These are phyloP conservation scores for Crithidia sp. DNA, from an alignment of 208 protist genomes.

Conservation along the genomic window DNA sequence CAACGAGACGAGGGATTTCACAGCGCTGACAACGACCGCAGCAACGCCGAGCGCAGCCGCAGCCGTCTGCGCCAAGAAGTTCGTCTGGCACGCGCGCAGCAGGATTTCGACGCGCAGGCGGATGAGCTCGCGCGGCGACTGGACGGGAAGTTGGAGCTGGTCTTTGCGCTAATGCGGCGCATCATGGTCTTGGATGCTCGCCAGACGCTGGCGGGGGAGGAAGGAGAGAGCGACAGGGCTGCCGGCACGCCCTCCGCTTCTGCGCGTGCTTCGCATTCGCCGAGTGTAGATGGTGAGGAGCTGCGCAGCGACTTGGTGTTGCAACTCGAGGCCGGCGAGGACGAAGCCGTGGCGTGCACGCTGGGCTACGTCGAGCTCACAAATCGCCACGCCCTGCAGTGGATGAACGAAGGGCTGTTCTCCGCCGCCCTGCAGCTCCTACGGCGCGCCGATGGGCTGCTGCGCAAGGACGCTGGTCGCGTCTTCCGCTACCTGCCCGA, in stretches of 20 bases:
- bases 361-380: constrained; percentile 28
- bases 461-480: constrained; percentile 46
- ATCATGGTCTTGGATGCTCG: constrained; percentile 35
- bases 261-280: too few relatives aligned
- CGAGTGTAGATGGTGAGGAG: too few relatives aligned
- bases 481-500: constrained; percentile 48
- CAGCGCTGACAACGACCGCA: not conserved
- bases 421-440: constrained; percentile 65
- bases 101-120: constrained; percentile 24
- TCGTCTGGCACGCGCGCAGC: constrained; percentile 25
- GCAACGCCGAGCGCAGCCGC: not conserved
- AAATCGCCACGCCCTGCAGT: constrained; percentile 52
- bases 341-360: constrained; percentile 15
- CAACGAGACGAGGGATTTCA: not conserved
- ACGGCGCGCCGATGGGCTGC: constrained; percentile 39
- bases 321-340: constrained; percentile 28
- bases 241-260: not conserved
- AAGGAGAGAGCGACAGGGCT: not conserved
- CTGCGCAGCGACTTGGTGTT: constrained; percentile 19
- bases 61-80: constrained; percentile 27
- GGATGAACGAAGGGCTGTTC: constrained; percentile 63
- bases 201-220: not conserved
- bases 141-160: constrained; percentile 23
- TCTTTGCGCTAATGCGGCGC: constrained; percentile 33
- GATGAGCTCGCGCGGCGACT: constrained; percentile 14